phyloP scores from a whole-genome alignment of 768 basidiomycete genomes.

The Paxillus involutus region DNA sequence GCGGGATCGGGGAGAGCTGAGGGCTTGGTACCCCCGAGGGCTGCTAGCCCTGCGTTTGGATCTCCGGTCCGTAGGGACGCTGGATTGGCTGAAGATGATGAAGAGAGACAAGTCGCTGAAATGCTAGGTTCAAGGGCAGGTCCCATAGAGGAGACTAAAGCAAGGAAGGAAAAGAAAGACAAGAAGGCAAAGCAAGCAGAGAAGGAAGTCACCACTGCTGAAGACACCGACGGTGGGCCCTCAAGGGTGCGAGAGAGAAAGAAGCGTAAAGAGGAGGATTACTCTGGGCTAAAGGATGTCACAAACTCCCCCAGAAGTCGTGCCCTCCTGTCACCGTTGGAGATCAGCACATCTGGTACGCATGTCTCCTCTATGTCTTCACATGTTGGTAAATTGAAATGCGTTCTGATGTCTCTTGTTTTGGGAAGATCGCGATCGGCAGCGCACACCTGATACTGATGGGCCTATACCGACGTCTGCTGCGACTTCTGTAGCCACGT shows the following conservation, averaged over 20 bases:
- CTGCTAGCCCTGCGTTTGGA: constrained; percentile 68
- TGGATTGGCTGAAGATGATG: constrained; percentile 55
- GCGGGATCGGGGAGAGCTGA: constrained; percentile 28
- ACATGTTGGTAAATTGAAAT: not conserved
- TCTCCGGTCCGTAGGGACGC: constrained; percentile 57
- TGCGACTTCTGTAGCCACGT: constrained; percentile 33
- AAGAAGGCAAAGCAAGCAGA: constrained; percentile 23
- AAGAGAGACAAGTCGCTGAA: constrained; percentile 44
- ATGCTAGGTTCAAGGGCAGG: constrained; percentile 15
- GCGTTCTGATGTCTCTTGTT: constrained; percentile 14
- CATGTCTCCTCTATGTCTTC: not conserved
- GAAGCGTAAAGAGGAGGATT: constrained; percentile 38
- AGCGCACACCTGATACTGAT: constrained; percentile 36
- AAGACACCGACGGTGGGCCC: constrained; percentile 23
- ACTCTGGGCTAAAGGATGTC: constrained; percentile 54
- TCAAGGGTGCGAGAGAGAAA: constrained; percentile 39
- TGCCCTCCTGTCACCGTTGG: constrained; percentile 33
- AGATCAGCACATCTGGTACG: constrained; percentile 39
- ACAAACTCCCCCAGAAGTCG: constrained; percentile 54
- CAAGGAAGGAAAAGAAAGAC: constrained; percentile 46
- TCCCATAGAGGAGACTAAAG: constrained; percentile 16
- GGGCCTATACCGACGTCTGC: constrained; percentile 33
- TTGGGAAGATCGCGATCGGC: constrained; percentile 36
- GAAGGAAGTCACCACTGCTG: constrained; percentile 12
- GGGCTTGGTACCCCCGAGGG: constrained; percentile 46